Percentiles rank a stretch among this genome's conserved stretches.
phyloP scores from a whole-genome alignment of 2,329 filamentous ascomycete genomes.

The Verticillium klebahnii region DNA sequence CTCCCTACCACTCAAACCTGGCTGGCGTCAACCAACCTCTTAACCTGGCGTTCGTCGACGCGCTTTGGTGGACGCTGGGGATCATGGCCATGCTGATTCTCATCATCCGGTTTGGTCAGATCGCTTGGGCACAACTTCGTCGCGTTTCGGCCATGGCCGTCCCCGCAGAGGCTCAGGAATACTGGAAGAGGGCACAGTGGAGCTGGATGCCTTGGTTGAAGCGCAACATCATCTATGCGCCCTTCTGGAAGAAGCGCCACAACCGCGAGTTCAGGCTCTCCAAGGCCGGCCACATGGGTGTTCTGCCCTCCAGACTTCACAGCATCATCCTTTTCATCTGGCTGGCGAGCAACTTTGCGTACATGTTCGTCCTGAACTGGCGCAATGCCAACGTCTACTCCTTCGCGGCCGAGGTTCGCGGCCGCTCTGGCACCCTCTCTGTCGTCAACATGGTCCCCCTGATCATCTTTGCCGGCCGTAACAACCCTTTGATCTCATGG shows the following conservation, averaged over 20 bases:
- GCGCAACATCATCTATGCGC: constrained; percentile 59
- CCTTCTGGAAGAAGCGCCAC: constrained; percentile 60
- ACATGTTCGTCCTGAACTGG: constrained; percentile 61
- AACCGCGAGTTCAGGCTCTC: constrained; percentile 63
- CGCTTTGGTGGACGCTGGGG: constrained; percentile 58
- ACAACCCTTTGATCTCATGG: constrained; percentile 82
- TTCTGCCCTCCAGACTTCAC: constrained; percentile 62
- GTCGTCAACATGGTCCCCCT: constrained; percentile 90
- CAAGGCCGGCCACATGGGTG: constrained; percentile 54
- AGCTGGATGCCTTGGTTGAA: constrained; percentile 59
- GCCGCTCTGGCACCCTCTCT: constrained; percentile 75
- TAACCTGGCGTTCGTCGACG: constrained; percentile 53
- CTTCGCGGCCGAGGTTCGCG: constrained; percentile 76
- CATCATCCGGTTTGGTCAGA: constrained; percentile 46
- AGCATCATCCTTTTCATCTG: constrained; percentile 52
- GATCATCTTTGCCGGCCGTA: constrained; percentile 82
- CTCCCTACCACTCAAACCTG: constrained; percentile 50
- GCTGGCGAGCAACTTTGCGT: constrained; percentile 55
- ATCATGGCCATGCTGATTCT: constrained; percentile 50
- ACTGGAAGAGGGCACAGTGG: constrained; percentile 56
- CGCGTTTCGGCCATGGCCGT: constrained; percentile 55
- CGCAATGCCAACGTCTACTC: constrained; percentile 52
- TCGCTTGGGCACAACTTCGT: constrained; percentile 51
- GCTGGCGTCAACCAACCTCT: constrained; percentile 56
- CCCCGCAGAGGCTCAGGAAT: constrained; percentile 46